phyloP scores from a whole-genome alignment of 129 eudicot genomes.

The Chrysanthemum lavandulifolium region DNA sequence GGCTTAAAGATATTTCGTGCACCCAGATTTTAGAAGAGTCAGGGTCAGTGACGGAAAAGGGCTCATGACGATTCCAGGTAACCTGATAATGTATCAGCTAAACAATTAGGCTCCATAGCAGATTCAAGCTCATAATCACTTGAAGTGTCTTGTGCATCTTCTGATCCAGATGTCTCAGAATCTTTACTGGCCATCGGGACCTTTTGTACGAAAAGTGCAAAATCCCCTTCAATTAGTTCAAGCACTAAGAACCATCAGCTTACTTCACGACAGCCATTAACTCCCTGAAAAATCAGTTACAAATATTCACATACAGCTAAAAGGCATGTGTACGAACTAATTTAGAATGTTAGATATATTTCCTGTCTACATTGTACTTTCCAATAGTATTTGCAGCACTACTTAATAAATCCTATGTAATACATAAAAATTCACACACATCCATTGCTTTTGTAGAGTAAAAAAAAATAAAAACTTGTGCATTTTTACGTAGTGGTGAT shows the following conservation, averaged over 20 bases:
- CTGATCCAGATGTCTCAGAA: conserved; percentile 19
- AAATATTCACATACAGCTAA: background rate
- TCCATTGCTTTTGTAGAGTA: no score
- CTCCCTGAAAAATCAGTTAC: conserved; percentile 12
- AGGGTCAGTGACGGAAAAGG: conserved; percentile 30
- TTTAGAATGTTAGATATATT: no score
- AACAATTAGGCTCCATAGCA: conserved; percentile 32
- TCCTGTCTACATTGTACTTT: no score
- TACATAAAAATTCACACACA: no score
- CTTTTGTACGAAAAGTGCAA: conserved; percentile 16
- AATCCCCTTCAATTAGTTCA: conserved; percentile 20
- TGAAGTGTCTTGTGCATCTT: conserved; percentile 36
- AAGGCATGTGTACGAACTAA: no score
- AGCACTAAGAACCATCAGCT: conserved; percentile 29
- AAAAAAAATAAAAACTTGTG: no score
- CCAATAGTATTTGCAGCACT: no score
- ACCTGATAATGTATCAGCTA: conserved; percentile 40
- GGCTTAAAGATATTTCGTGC: conserved; percentile 27
- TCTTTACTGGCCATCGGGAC: conserved; percentile 28
- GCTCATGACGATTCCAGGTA: conserved; percentile 41
- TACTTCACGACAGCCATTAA: conserved; percentile 25
- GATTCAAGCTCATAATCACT: conserved; percentile 36
- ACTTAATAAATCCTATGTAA: no score
- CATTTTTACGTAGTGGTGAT: no score
- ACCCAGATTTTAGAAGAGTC: conserved; percentile 29